These are phyloP conservation scores for Colletotrichum incanum DNA, from an alignment of 2,329 filamentous ascomycete genomes.

Conservation along the genomic window DNA sequence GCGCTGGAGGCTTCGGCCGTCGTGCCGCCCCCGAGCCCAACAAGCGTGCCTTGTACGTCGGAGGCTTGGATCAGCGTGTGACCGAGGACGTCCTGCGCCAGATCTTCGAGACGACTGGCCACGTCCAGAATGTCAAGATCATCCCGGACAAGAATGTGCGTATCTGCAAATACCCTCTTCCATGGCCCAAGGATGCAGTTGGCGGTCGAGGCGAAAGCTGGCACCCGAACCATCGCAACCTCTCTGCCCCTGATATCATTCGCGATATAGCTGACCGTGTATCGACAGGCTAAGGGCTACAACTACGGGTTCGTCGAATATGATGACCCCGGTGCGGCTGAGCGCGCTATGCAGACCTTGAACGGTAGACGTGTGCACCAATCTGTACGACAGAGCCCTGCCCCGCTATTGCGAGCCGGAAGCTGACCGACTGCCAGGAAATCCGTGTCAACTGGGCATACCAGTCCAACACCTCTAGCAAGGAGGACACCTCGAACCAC, in stretches of 20 bases:
- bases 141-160: constrained; percentile 99
- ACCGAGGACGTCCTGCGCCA: constrained; percentile 97
- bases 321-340: constrained; percentile 95
- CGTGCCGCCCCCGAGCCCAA: constrained; percentile 97
- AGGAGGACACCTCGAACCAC: constrained; percentile 98
- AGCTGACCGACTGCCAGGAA: constrained; percentile 73
- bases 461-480: constrained; percentile 93
- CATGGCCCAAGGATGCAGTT: constrained; percentile 8
- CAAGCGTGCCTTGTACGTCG: constrained; percentile 97
- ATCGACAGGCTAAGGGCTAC: constrained; percentile 87
- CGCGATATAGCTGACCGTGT: constrained; percentile 41
- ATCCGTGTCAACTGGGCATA: constrained; percentile 99
- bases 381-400: constrained; percentile 74
- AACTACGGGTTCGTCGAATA: constrained; percentile 99
- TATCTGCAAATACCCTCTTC: constrained; percentile 47
- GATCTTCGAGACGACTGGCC: constrained; percentile 98
- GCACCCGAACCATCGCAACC: constrained; percentile 4
- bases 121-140: constrained; percentile 99
- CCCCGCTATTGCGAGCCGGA: constrained; percentile 27
- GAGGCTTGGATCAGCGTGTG: constrained; percentile 93
- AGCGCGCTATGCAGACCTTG: constrained; percentile 96
- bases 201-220: constrained; percentile 8
- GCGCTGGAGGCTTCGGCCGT: constrained; percentile 84
- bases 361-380: constrained; percentile 97
- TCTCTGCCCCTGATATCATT: neutral